phyloP scores from a whole-genome alignment of 345 rosid species.

The Schrenkiella parvula region DNA sequence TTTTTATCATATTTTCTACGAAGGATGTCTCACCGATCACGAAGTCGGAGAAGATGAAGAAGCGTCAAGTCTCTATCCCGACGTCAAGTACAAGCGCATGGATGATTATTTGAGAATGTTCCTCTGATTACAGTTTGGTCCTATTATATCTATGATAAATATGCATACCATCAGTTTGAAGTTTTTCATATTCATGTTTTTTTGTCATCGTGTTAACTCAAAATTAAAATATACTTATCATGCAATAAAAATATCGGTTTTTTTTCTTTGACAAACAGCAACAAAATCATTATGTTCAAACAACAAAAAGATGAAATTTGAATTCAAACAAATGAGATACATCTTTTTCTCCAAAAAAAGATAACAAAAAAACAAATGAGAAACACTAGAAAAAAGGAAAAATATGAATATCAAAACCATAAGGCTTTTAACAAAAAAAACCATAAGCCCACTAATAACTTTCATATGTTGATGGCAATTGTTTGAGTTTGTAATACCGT shows the following conservation, averaged over 20 bases:
- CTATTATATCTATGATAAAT: neutral
- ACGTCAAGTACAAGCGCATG: conserved; percentile 63
- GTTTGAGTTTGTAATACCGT: too few relatives aligned
- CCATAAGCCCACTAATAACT: too few relatives aligned
- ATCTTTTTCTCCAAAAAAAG: neutral
- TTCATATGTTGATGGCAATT: too few relatives aligned
- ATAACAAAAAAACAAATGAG: neutral
- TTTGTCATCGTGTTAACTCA: neutral
- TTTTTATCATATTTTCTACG: conserved; percentile 76
- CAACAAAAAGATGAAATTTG: neutral
- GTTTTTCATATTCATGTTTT: conserved; percentile 3
- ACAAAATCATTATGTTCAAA: neutral
- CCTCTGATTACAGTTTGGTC: conserved; percentile 10
- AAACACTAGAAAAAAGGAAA: neutral
- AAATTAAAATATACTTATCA: neutral
- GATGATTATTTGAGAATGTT: conserved; percentile 53
- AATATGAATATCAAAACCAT: neutral
- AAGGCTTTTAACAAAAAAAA: too few relatives aligned
- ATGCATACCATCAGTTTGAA: neutral
- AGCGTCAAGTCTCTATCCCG: conserved; percentile 79
- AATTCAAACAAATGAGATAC: neutral
- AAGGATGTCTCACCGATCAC: conserved; percentile 74
- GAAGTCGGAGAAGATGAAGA: conserved; percentile 60
- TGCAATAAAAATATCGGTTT: neutral
- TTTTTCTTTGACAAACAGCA: neutral